A percentile compares a stretch with the other conserved stretches of the same genome.
These are phyloP conservation scores for Taxillus chinensis DNA, from an alignment of 164 flowering plant genomes.

Conservation along the genomic window DNA sequence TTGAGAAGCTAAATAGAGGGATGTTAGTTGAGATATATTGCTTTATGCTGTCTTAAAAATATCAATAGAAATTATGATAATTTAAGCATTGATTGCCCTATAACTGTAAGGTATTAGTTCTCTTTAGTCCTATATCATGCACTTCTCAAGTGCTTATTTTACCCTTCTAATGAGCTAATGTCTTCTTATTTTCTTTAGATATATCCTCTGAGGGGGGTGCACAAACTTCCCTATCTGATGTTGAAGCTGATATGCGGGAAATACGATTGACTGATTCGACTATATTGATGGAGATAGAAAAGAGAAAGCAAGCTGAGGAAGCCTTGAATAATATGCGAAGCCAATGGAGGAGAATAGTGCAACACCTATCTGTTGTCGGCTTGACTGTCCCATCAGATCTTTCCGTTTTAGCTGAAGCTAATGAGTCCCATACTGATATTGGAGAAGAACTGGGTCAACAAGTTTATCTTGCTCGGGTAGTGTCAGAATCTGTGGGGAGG, in stretches of 20 bases:
- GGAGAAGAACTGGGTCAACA: conserved; percentile 49
- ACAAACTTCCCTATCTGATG: conserved; percentile 26
- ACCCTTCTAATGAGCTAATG: background rate
- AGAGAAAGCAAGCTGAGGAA: conserved; percentile 77
- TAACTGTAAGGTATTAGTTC: too few relatives aligned
- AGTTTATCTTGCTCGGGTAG: conserved; percentile 47
- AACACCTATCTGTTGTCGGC: conserved; percentile 44
- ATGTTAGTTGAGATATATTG: too few relatives aligned
- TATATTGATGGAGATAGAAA: conserved; percentile 73
- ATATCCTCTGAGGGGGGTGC: conserved; percentile 57
- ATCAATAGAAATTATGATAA: too few relatives aligned
- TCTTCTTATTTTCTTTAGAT: conserved; percentile 25
- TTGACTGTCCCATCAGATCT: conserved; percentile 43
- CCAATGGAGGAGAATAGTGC: conserved; percentile 51
- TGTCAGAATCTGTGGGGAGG: conserved; percentile 63
- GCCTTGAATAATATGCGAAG: conserved; percentile 34
- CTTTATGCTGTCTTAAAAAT: too few relatives aligned
- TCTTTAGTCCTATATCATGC: too few relatives aligned
- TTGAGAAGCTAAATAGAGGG: too few relatives aligned
- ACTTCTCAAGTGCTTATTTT: too few relatives aligned
- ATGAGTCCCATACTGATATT: conserved; percentile 19
- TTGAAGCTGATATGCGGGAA: conserved; percentile 62
- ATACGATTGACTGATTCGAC: conserved; percentile 50
- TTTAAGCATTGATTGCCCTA: too few relatives aligned
- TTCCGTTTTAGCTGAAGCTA: conserved; percentile 18